These are phyloP conservation scores for Cicer arietinum DNA, from an alignment of 306 rosid species.

Conservation along the genomic window DNA sequence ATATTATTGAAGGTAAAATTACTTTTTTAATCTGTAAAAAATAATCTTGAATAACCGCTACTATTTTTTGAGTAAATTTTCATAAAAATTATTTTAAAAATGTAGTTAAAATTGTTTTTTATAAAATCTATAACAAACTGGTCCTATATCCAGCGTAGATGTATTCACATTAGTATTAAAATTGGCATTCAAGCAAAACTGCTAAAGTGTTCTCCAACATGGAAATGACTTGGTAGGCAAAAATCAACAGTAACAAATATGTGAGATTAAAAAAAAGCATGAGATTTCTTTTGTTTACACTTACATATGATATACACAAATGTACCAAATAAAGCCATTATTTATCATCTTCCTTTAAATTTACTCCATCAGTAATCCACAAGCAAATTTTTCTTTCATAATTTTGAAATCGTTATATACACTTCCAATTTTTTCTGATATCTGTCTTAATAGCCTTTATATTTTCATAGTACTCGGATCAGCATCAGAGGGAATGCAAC, in stretches of 20 bases:
- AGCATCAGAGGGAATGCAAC: constrained; percentile 34
- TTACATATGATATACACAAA: constrained; percentile 2
- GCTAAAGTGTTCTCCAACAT: no score
- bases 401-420: constrained; percentile 34
- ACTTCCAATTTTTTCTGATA: constrained; percentile 22
- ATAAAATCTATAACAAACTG: no score
- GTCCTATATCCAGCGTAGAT: no score
- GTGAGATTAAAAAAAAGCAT: not conserved
- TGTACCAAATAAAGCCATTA: constrained; percentile 17
- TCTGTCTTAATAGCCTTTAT: not conserved
- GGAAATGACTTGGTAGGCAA: not conserved
- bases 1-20: no score
- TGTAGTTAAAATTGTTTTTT: no score
- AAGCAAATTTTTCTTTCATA: not conserved
- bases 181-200: no score
- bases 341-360: constrained; percentile 31
- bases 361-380: constrained; percentile 16
- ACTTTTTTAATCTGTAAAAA: no score
- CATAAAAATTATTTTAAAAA: no score
- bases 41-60: no score
- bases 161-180: no score
- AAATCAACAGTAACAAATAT: not conserved
- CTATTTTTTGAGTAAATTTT: no score
- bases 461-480: constrained; percentile 22
- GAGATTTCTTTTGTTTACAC: constrained; percentile 11